These are phyloP conservation scores for Phylloporus sp. DNA, from an alignment of 768 basidiomycete genomes.

Conservation along the genomic window DNA sequence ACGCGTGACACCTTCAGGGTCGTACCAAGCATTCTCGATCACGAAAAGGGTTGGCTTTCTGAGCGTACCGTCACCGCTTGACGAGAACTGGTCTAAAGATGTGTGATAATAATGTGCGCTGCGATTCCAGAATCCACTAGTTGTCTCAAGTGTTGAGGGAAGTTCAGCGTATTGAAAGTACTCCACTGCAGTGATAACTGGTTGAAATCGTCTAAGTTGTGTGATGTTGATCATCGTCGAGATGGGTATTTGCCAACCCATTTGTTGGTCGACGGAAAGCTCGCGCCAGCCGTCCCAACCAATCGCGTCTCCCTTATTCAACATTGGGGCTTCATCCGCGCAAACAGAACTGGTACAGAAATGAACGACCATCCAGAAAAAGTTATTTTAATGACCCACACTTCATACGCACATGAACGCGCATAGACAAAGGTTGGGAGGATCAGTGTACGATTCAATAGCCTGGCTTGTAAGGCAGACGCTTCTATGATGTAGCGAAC, in stretches of 20 bases:
- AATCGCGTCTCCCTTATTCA: slow-evolving; percentile 40
- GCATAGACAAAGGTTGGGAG: slow-evolving; percentile 42
- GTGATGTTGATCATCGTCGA: slow-evolving; percentile 39
- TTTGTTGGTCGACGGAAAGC: slow-evolving; percentile 32
- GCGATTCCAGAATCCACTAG: slow-evolving; percentile 38
- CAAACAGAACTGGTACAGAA: slow-evolving; percentile 27
- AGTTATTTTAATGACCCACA: slow-evolving; percentile 23
- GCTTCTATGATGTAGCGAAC: slow-evolving; percentile 45
- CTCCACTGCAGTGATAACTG: slow-evolving; percentile 35
- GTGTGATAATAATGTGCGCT: slow-evolving; percentile 21
- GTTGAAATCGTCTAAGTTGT: slow-evolving; percentile 33
- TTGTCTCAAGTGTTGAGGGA: slow-evolving; percentile 29
- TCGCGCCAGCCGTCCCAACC: slow-evolving; percentile 37
- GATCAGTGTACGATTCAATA: slow-evolving; percentile 40
- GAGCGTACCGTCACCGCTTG: slow-evolving; percentile 11
- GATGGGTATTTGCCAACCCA: slow-evolving; percentile 32
- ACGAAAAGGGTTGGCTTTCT: slow-evolving; percentile 26
- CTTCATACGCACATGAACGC: slow-evolving; percentile 39
- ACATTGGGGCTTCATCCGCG: slow-evolving; percentile 38
- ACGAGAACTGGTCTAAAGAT: slow-evolving; percentile 12
- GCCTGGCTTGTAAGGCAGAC: slow-evolving; percentile 34
- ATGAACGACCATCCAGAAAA: neutral
- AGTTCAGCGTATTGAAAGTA: slow-evolving; percentile 38
- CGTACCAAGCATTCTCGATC: slow-evolving; percentile 40
- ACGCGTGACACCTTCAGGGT: slow-evolving; percentile 33